These are phyloP conservation scores for Calonectria henricotiae DNA, from an alignment of 2,329 filamentous ascomycete genomes.

Conservation along the genomic window DNA sequence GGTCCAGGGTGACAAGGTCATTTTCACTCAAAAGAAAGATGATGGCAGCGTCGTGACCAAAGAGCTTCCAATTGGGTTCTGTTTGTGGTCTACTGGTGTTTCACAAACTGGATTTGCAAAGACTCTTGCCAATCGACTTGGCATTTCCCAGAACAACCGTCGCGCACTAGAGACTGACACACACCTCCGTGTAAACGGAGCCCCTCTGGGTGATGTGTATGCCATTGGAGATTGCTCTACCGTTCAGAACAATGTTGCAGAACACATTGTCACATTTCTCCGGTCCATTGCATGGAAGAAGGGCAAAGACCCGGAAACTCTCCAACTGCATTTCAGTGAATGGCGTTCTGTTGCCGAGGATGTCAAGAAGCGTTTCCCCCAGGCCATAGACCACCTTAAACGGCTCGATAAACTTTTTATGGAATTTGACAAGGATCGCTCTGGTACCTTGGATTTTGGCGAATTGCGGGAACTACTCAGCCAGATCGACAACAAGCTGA, in stretches of 20 bases:
- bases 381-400: slow-evolving; percentile 88
- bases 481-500: slow-evolving; percentile 96
- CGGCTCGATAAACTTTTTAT: slow-evolving; percentile 93
- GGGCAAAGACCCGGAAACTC: slow-evolving; percentile 89
- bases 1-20: slow-evolving; percentile 85
- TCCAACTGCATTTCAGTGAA: slow-evolving; percentile 88
- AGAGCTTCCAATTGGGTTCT: slow-evolving; percentile 96
- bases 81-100: slow-evolving; percentile 97
- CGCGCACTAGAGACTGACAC: slow-evolving; percentile 96
- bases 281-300: slow-evolving; percentile 93
- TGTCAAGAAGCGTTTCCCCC: slow-evolving; percentile 91
- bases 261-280: slow-evolving; percentile 91
- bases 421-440: slow-evolving; percentile 93
- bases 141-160: slow-evolving; percentile 84
- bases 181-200: slow-evolving; percentile 89
- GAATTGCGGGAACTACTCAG: slow-evolving; percentile 90
- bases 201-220: slow-evolving; percentile 95
- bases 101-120: slow-evolving; percentile 87
- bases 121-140: slow-evolving; percentile 83
- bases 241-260: slow-evolving; percentile 96
- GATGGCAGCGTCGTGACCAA: slow-evolving; percentile 86
- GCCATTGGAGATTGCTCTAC: slow-evolving; percentile 97
- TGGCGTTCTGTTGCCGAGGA: slow-evolving; percentile 89
- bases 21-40: slow-evolving; percentile 87
- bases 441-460: slow-evolving; percentile 92